Evolutionary conservation across 1,139 yeast genomes (phyloP).

Genomic region (Wickerhamiella pararugosa): DNA sequence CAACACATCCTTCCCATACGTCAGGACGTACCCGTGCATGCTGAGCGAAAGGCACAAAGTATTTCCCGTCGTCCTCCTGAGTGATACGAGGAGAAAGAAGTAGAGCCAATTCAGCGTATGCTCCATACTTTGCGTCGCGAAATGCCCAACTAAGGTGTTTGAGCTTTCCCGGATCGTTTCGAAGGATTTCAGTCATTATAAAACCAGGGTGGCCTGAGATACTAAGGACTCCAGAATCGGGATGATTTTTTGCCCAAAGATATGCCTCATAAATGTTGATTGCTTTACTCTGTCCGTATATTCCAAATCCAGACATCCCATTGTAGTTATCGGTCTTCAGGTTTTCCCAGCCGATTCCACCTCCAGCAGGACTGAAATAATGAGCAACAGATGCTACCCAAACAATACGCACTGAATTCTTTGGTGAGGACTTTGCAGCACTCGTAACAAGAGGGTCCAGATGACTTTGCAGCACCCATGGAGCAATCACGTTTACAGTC

Average conservation of each 20-base stretch:
- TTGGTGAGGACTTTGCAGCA: slow-evolving; percentile 22
- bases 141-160: slow-evolving; percentile 9
- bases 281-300: slow-evolving; percentile 20
- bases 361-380: slow-evolving; percentile 12
- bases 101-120: slow-evolving; percentile 30
- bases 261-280: slow-evolving; percentile 27
- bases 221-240: slow-evolving; percentile 25
- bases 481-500: not conserved
- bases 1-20: slow-evolving; percentile 10
- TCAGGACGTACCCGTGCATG: slow-evolving; percentile 16
- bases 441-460: slow-evolving; percentile 38
- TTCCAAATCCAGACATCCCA: slow-evolving; percentile 12
- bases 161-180: slow-evolving; percentile 17
- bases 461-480: slow-evolving; percentile 33
- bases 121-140: slow-evolving; percentile 25
- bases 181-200: slow-evolving; percentile 28
- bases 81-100: slow-evolving; percentile 28
- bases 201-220: slow-evolving; percentile 36
- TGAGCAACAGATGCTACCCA: slow-evolving; percentile 59
- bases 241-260: slow-evolving; percentile 29
- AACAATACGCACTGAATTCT: slow-evolving; percentile 37
- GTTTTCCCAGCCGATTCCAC: slow-evolving; percentile 19
- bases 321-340: slow-evolving; percentile 12
- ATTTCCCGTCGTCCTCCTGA: slow-evolving; percentile 24
- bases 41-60: slow-evolving; percentile 19